These are phyloP conservation scores for Emmonsiellopsis sp. DNA, from an alignment of 2,329 filamentous ascomycete species.

Conservation along the genomic window DNA sequence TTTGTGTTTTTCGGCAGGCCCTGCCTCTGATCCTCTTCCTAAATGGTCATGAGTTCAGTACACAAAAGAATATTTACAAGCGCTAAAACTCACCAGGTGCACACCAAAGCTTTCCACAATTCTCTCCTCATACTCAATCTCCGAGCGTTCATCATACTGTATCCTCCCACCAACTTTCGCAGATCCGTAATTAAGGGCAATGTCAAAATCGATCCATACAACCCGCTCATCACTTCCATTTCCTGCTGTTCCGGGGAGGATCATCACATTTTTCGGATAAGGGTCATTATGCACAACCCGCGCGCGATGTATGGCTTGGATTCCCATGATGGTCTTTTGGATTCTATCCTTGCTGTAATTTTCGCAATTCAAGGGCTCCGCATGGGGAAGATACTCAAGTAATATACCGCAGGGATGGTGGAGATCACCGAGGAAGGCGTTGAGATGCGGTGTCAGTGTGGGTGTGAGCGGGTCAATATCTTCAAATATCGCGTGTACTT, in stretches of 20 bases:
- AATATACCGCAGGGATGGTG: conserved; percentile 5
- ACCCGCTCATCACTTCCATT: conserved; percentile 6
- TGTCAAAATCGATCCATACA: conserved; percentile 9
- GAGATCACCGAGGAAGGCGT: neutral
- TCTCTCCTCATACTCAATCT: too few species aligned
- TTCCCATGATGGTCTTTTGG: conserved; percentile 2
- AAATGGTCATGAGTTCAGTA: neutral
- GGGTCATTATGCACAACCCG: conserved; percentile 6
- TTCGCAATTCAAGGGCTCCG: conserved; percentile 1
- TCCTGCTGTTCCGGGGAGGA: conserved; percentile 6
- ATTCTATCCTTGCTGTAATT: conserved; percentile 5
- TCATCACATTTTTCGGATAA: conserved; percentile 6
- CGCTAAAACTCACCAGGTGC: conserved; percentile 1
- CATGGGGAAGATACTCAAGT: conserved; percentile 5
- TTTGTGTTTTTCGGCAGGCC: conserved; percentile 10
- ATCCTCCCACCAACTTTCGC: neutral
- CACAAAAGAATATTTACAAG: conserved; percentile 1
- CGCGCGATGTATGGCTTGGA: conserved; percentile 1
- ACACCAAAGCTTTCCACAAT: conserved; percentile 6
- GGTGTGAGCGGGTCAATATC: conserved; percentile 2
- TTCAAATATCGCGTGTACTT: conserved; percentile 4
- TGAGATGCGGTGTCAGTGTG: conserved; percentile 1
- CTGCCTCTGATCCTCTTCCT: conserved; percentile 10
- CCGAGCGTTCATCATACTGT: neutral
- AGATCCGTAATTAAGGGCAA: neutral